Evolutionary conservation across 2,329 filamentous ascomycete species (phyloP).

Genomic region (Pseudonectria foliicola): DNA sequence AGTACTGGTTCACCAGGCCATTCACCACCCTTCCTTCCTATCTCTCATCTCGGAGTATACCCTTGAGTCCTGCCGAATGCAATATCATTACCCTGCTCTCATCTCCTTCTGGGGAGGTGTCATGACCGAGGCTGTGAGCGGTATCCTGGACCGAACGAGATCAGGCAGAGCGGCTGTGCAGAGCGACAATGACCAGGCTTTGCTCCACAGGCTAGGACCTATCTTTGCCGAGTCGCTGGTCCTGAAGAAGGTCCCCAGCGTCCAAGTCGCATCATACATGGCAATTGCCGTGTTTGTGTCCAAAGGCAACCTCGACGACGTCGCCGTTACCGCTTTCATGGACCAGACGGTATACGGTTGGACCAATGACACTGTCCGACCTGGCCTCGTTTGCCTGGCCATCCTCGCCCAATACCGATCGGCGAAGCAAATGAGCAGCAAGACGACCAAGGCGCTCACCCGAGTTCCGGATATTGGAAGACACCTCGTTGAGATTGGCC

Average conservation of each 20-base stretch:
- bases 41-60: constrained; percentile 71
- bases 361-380: constrained; percentile 62
- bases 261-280: constrained; percentile 88
- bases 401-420: constrained; percentile 76
- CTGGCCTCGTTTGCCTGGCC: constrained; percentile 72
- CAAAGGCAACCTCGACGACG: constrained; percentile 73
- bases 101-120: constrained; percentile 89
- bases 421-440: constrained; percentile 59
- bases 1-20: constrained; percentile 75
- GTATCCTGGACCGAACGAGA: constrained; percentile 68
- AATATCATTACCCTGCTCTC: constrained; percentile 68
- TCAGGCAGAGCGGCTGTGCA: constrained; percentile 73
- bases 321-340: constrained; percentile 79
- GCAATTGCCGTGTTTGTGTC: constrained; percentile 77
- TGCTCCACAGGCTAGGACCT: constrained; percentile 60
- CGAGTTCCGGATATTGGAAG: constrained; percentile 54
- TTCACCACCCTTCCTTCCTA: constrained; percentile 70
- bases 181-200: constrained; percentile 70
- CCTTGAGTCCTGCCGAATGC: constrained; percentile 62
- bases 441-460: constrained; percentile 62
- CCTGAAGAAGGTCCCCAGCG: constrained; percentile 66
- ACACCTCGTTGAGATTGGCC: constrained; percentile 54
- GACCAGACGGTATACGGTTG: constrained; percentile 76
- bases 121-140: constrained; percentile 76
- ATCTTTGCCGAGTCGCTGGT: constrained; percentile 71